phyloP scores from a whole-genome alignment of 495 filamentous ascomycete genomes.

The Baudoinia panamericana region DNA sequence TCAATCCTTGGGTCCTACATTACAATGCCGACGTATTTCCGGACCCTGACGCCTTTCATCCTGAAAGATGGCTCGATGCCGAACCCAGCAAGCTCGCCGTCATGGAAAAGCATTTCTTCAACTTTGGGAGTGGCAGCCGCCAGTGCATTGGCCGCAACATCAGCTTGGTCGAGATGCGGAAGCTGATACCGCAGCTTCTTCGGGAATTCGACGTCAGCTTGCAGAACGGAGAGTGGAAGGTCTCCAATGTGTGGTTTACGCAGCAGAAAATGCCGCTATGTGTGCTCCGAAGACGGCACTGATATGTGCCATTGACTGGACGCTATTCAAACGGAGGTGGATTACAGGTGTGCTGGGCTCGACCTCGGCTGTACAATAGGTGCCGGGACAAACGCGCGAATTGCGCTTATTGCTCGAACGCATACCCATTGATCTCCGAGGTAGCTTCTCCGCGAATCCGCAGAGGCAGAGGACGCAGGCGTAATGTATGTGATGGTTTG shows the following conservation, averaged over 20 bases:
- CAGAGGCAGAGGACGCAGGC: no score
- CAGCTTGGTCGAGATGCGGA: slow-evolving; percentile 19
- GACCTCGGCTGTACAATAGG: no score
- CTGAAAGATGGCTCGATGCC: slow-evolving; percentile 27
- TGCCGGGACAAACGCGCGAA: no score
- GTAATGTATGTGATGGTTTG: no score
- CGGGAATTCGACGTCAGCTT: slow-evolving; percentile 33
- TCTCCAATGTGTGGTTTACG: slow-evolving; percentile 39
- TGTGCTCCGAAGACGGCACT: no score
- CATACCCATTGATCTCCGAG: no score
- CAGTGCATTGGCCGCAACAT: slow-evolving; percentile 23
- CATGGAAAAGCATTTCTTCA: slow-evolving; percentile 19
- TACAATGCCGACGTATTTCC: slow-evolving; percentile 21
- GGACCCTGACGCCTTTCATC: slow-evolving; percentile 24
- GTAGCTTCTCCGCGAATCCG: no score
- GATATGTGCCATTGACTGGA: no score
- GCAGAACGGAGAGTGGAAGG: slow-evolving; percentile 27
- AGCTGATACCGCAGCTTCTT: slow-evolving; percentile 31
- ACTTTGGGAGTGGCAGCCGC: slow-evolving; percentile 16
- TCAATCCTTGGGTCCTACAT: slow-evolving; percentile 27
- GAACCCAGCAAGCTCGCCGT: slow-evolving; percentile 10
- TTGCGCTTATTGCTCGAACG: no score
- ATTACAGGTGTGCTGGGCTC: no score
- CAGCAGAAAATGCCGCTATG: no score
- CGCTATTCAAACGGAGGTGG: no score